Evolutionary conservation across 495 filamentous ascomycete species (phyloP), one percentile per base, ranked within the genome.

Genomic region (Ramalina peruviana): DNA sequence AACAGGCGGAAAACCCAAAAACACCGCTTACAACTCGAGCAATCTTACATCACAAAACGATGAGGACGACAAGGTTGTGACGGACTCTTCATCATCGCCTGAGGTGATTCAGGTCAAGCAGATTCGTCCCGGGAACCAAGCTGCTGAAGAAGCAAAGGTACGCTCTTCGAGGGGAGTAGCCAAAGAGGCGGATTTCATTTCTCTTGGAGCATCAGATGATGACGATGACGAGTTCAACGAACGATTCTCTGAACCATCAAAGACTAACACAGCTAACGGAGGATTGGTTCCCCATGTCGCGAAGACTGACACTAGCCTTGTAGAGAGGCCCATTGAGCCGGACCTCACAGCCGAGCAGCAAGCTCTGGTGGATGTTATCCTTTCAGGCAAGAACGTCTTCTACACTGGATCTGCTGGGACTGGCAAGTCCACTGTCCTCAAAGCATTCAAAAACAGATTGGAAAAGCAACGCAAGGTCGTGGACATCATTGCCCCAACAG

Each of bases 351-450:
- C 59, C 6, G 74, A 76, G 52, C 75, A 81, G 50, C 53, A 52
- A 10, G 58, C 54, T 10, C 46, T 80, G 1, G 71, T 80, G 3
- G 56, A 72, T 2, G 57, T 75, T 6, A 75, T 76, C 12, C 50
- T 67, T 19, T 60, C 50, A 6, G 69, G 74, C 0, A 33, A 51
- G 12, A 82, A 82, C 44, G 72, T 81, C 9, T 82, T 81, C 57
- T 79, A 74, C 54, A 81, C 78, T 0, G 79, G 79, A 10, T 74
- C 74, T 1, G 79, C 78, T 4, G 79, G 79, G 2, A 73, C 66
- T 38, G 78, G 79, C 21, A 82, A 82, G 53, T 78, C 74, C 0
- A 76, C 71, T 0, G 76, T 78, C 0, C 54, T 82, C 1, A 70
- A 70, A 50, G 66, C 64, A 12, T 72, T 76, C 48, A 63, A 63